Conservation (phyloP, 768 basidiomycete genomes). For the Lactarius pseudohatsudake region DNA sequence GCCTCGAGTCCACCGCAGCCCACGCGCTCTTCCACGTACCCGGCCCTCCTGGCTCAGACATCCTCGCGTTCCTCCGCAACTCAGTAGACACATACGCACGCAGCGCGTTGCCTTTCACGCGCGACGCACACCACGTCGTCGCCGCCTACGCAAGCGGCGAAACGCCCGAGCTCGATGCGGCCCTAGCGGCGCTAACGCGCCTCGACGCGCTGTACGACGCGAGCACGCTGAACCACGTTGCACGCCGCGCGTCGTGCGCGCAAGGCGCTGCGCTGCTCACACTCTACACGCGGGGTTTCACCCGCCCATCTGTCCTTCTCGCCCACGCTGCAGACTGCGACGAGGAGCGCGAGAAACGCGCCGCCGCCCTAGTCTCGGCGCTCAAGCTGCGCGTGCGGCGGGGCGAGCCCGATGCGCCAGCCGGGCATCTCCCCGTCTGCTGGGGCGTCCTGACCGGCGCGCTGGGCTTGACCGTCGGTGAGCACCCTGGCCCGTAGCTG, state of each 20-base stretch:
- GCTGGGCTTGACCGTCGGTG: conserved; percentile 72
- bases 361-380: conserved; percentile 51
- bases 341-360: conserved; percentile 34
- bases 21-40: conserved; percentile 66
- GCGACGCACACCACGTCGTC: conserved; percentile 59
- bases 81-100: conserved; percentile 77
- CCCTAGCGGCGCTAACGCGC: conserved; percentile 46
- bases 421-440: conserved; percentile 85
- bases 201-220: conserved; percentile 80
- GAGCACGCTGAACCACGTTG: conserved; percentile 88
- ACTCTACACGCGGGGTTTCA: conserved; percentile 80
- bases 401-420: conserved; percentile 53
- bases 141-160: conserved; percentile 24
- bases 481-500: conserved; percentile 7
- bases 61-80: conserved; percentile 63
- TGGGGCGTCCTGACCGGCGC: conserved; percentile 86
- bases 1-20: conserved; percentile 84
- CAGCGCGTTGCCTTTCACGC: conserved; percentile 75
- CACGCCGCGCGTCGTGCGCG: conserved; percentile 80
- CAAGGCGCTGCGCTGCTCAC: conserved; percentile 94
- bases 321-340: conserved; percentile 29
- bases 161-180: conserved; percentile 13
- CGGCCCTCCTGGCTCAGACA: conserved; percentile 37
- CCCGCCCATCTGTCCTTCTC: conserved; percentile 46
- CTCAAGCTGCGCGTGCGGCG: conserved; percentile 68